These are phyloP conservation scores for Cornus suecica DNA, from an alignment of 148 eudicot species.

Conservation along the genomic window DNA sequence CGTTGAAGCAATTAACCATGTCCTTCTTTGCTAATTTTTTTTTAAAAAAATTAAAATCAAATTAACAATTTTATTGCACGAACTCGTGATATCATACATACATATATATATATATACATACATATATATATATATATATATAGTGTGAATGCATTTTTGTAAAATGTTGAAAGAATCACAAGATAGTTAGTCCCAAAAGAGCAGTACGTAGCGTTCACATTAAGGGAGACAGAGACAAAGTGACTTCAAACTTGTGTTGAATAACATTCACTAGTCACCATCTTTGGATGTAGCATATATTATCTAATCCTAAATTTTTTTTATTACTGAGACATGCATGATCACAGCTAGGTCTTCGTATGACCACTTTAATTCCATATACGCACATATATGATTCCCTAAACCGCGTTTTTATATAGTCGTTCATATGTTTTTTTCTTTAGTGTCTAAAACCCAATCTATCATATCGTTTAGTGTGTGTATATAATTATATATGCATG, in stretches of 20 bases:
- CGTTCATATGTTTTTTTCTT: too few species aligned
- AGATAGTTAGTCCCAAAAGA: neutral
- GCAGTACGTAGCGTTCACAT: neutral
- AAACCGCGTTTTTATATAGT: too few species aligned
- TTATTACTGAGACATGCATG: too few species aligned
- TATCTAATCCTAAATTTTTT: too few species aligned
- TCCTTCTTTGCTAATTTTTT: neutral
- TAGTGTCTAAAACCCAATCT: too few species aligned
- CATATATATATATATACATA: too few species aligned
- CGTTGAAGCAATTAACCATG: neutral
- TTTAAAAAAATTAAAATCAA: neutral
- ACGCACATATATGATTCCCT: too few species aligned
- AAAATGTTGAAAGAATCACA: neutral
- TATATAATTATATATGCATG: too few species aligned
- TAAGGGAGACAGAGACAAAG: neutral
- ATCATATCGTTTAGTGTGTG: too few species aligned
- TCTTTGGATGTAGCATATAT: neutral
- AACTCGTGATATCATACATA: neutral
- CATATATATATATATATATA: too few species aligned
- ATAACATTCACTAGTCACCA: neutral
- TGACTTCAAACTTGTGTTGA: neutral
- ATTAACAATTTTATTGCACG: neutral
- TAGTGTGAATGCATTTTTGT: neutral
- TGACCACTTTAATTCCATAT: too few species aligned
- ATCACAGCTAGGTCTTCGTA: too few species aligned